phyloP scores from a whole-genome alignment of 768 basidiomycete species.

The Macrolepiota fuliginosa region DNA sequence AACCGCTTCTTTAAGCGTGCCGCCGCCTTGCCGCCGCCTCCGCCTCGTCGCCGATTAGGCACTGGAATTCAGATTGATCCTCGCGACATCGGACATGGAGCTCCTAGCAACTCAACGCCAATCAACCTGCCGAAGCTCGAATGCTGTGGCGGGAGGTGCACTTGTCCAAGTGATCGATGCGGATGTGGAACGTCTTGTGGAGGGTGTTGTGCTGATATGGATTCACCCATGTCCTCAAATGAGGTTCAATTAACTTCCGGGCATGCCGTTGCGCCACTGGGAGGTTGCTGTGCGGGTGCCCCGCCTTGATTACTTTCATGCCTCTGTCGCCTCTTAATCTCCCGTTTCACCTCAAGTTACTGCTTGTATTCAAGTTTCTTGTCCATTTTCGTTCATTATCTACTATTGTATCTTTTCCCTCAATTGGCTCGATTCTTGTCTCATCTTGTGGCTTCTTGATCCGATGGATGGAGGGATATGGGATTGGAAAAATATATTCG shows the following conservation, averaged over 20 bases:
- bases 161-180: constrained; percentile 53
- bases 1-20: constrained; percentile 67
- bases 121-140: constrained; percentile 63
- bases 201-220: constrained; percentile 44
- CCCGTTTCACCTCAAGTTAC: not conserved
- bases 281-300: constrained; percentile 31
- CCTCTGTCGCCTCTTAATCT: constrained; percentile 2
- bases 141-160: constrained; percentile 63
- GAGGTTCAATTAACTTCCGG: not conserved
- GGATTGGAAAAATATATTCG: not conserved
- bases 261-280: constrained; percentile 10
- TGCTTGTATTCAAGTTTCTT: not conserved
- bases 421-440: not conserved
- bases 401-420: not conserved
- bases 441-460: not conserved
- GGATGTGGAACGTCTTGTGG: constrained; percentile 55
- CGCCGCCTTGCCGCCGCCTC: constrained; percentile 65
- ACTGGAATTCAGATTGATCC: constrained; percentile 42
- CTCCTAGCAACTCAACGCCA: not conserved
- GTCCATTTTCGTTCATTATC: constrained; percentile 11
- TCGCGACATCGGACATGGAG: constrained; percentile 33
- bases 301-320: not conserved
- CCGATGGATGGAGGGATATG: not conserved
- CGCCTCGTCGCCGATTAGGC: constrained; percentile 36
- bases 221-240: not conserved